A percentile compares a stretch with the other conserved stretches of the same genome.
These are phyloP conservation scores for Macadamia tetraphylla DNA, from an alignment of 164 flowering plant genomes.

Conservation along the genomic window DNA sequence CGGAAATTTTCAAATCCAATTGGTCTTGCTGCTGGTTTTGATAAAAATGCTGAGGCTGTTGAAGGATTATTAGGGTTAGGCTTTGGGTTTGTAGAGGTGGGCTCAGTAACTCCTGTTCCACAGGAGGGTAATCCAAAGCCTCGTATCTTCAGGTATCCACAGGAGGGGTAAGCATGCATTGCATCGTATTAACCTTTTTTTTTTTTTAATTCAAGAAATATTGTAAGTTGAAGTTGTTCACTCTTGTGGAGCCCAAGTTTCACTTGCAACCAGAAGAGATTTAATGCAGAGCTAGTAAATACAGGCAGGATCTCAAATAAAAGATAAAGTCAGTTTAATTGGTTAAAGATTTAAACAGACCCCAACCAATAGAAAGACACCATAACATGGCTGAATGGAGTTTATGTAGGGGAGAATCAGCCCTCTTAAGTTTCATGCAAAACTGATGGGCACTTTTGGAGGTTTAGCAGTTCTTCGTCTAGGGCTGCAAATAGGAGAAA, in stretches of 20 bases:
- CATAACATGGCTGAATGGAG: no score
- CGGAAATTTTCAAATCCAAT: slow-evolving; percentile 93
- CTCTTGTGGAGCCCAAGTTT: neutral
- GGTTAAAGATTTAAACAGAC: no score
- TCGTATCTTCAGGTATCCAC: slow-evolving; percentile 74
- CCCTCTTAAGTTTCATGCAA: no score
- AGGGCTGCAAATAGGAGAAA: no score
- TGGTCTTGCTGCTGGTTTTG: slow-evolving; percentile 95
- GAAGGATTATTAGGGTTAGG: slow-evolving; percentile 90
- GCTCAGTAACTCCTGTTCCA: slow-evolving; percentile 94
- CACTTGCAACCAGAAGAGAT: neutral
- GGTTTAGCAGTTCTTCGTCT: no score
- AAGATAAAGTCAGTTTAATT: no score
- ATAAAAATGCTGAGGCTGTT: slow-evolving; percentile 99
- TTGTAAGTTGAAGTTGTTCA: neutral
- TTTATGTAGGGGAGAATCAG: no score
- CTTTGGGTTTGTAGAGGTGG: slow-evolving; percentile 97
- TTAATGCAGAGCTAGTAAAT: no score
- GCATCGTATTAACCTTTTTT: neutral
- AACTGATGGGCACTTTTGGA: no score
- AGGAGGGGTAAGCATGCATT: slow-evolving; percentile 67
- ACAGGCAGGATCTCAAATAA: no score
- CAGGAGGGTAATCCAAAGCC: slow-evolving; percentile 99
- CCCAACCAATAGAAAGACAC: no score
- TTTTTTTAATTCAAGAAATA: neutral